These are phyloP conservation scores for Nasturtium officinale DNA, from an alignment of 345 rosid genomes.

Conservation along the genomic window DNA sequence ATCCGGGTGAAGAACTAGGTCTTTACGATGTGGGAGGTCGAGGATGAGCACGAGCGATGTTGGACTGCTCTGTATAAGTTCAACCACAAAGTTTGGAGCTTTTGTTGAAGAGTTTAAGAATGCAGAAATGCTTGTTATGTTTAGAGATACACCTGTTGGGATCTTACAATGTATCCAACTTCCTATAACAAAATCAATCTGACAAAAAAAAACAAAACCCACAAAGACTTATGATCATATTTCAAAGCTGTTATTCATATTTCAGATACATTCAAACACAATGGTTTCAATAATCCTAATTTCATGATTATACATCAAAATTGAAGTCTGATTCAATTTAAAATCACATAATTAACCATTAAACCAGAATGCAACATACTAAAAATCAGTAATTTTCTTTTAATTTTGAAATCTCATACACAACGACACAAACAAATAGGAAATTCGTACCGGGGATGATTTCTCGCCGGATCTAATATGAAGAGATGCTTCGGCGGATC, in stretches of 20 bases:
- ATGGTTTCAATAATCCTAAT: too few relatives aligned
- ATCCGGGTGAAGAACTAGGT: slow-evolving; percentile 61
- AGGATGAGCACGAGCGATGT: slow-evolving; percentile 66
- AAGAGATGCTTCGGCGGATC: slow-evolving; percentile 65
- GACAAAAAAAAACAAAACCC: slow-evolving; percentile 10
- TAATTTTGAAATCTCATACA: background rate
- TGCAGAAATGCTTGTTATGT: slow-evolving; percentile 76
- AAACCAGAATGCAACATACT: slow-evolving; percentile 2
- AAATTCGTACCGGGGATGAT: slow-evolving; percentile 55
- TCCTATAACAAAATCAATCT: slow-evolving; percentile 86
- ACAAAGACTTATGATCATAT: background rate
- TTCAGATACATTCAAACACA: too few relatives aligned
- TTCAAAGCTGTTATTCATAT: too few relatives aligned
- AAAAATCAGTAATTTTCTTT: background rate
- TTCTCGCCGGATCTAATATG: slow-evolving; percentile 59
- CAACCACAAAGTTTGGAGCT: slow-evolving; percentile 77
- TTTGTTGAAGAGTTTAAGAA: slow-evolving; percentile 69
- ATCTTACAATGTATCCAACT: slow-evolving; percentile 81
- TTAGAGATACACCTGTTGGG: slow-evolving; percentile 71
- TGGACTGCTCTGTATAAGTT: slow-evolving; percentile 73
- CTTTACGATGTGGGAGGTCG: slow-evolving; percentile 82
- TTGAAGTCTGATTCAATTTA: background rate
- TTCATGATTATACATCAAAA: background rate
- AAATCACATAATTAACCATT: background rate
- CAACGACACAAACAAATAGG: background rate